These are phyloP conservation scores for Amanita rubescens DNA, from an alignment of 768 basidiomycete species.

Conservation along the genomic window DNA sequence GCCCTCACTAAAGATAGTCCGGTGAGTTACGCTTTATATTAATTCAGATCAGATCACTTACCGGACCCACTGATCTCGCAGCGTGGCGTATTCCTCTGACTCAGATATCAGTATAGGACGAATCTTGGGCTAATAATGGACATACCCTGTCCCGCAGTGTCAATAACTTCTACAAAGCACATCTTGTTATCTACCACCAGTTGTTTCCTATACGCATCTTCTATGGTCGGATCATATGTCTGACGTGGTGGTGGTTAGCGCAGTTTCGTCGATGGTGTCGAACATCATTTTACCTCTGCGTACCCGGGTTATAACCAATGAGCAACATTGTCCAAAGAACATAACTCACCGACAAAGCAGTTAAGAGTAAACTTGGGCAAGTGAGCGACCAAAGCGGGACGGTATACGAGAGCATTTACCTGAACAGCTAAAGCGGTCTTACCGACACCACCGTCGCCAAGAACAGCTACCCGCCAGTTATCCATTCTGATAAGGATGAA, in stretches of 20 bases:
- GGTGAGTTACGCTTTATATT: conserved; percentile 8
- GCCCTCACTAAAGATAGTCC: conserved; percentile 59
- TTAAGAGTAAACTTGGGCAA: conserved; percentile 78
- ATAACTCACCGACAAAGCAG: conserved; percentile 84
- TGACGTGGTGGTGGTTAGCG: conserved; percentile 23
- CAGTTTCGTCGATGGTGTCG: conserved; percentile 4
- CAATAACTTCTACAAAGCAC: conserved; percentile 95
- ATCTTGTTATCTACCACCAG: conserved; percentile 91
- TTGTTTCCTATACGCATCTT: conserved; percentile 95
- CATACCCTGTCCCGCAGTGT: conserved; percentile 95
- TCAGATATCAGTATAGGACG: conserved; percentile 8
- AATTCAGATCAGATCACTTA: conserved; percentile 31
- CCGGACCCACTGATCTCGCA: conserved; percentile 98
- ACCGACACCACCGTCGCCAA: conserved; percentile 96
- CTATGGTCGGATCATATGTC: conserved; percentile 98
- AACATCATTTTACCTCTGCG: conserved; percentile 43
- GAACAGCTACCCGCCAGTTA: conserved; percentile 91
- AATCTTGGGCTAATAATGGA: conserved; percentile 15
- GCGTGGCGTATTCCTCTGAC: conserved; percentile 92
- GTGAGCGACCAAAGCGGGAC: conserved; percentile 9
- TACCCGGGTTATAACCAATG: conserved; percentile 10
- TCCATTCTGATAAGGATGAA: conserved; percentile 53
- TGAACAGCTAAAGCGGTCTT: conserved; percentile 96
- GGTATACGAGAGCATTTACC: conserved; percentile 37
- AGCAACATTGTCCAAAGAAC: conserved; percentile 4